Evolutionary conservation across 768 basidiomycete species (phyloP).

Genomic region (Lentinula raphanica): DNA sequence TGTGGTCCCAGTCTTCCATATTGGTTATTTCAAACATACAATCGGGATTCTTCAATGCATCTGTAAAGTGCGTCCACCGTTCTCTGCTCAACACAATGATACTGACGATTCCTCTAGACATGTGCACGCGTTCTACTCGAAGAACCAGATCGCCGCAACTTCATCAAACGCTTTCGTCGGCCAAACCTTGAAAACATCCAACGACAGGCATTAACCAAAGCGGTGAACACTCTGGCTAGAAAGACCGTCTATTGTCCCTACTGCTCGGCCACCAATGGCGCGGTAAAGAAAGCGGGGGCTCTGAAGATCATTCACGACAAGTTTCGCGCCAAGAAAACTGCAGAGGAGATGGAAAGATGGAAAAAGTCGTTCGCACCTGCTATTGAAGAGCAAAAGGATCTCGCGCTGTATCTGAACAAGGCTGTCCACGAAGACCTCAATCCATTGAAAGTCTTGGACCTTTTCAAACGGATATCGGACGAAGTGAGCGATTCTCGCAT

Average conservation of each 20-base stretch:
- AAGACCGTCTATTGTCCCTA: conserved; percentile 92
- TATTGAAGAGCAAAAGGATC: conserved; percentile 81
- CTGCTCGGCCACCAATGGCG: conserved; percentile 89
- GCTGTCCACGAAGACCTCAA: conserved; percentile 91
- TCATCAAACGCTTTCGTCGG: conserved; percentile 85
- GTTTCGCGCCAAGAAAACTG: conserved; percentile 90
- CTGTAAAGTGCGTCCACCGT: conserved; percentile 69
- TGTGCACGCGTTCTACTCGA: conserved; percentile 90
- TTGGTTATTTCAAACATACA: conserved; percentile 96
- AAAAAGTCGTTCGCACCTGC: conserved; percentile 78
- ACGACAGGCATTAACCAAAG: conserved; percentile 74
- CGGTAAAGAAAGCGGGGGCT: conserved; percentile 85
- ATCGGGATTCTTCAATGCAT: conserved; percentile 92
- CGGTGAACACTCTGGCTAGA: conserved; percentile 80
- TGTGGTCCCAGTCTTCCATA: conserved; percentile 94
- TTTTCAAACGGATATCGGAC: conserved; percentile 88
- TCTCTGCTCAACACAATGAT: neutral
- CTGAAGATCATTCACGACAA: conserved; percentile 98
- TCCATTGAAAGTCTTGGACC: conserved; percentile 85
- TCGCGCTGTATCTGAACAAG: conserved; percentile 79
- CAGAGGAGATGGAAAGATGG: conserved; percentile 84
- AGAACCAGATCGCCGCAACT: conserved; percentile 78
- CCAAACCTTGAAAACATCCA: conserved; percentile 91
- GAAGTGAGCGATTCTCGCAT: conserved; percentile 49
- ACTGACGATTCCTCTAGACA: conserved; percentile 40